Percentiles rank a stretch among this genome's conserved stretches.
Conservation (phyloP, 2,329 filamentous ascomycete species). For the Tolypocladium tropicale region DNA sequence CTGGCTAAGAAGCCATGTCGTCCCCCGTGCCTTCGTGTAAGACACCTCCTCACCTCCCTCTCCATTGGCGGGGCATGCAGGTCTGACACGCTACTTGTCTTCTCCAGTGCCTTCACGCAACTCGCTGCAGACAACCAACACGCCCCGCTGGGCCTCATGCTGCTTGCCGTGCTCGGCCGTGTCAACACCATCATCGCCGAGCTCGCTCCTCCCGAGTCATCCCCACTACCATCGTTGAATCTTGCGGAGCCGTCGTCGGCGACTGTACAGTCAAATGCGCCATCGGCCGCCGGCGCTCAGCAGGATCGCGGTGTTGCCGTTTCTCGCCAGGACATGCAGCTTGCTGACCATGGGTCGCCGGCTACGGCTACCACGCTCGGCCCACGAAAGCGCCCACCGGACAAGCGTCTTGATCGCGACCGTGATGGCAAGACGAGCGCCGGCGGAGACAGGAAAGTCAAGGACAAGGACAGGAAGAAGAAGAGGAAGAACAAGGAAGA, state of each 20-base stretch:
- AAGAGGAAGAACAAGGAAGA: constrained; percentile 47
- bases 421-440: constrained; percentile 3
- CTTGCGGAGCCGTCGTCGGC: neutral
- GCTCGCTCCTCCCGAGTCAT: constrained; percentile 15
- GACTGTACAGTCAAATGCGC: neutral
- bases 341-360: neutral
- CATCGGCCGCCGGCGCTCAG: neutral
- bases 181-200: constrained; percentile 34
- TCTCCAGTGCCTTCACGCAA: constrained; percentile 51
- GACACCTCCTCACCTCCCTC: constrained; percentile 4
- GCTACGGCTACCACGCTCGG: neutral
- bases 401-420: neutral
- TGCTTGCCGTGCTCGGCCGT: constrained; percentile 55
- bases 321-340: constrained; percentile 12
- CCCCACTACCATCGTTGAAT: neutral
- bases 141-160: constrained; percentile 57
- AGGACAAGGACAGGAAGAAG: constrained; percentile 28
- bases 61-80: neutral
- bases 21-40: constrained; percentile 26
- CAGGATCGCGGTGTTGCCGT: constrained; percentile 18
- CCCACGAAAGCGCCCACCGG: neutral
- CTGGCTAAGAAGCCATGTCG: constrained; percentile 18
- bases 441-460: constrained; percentile 10
- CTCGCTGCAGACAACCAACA: constrained; percentile 64
- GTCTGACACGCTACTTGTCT: neutral